Evolutionary conservation across 2,329 filamentous ascomycete genomes (phyloP), one percentile per base, ranked within the genome.

Genomic region (Stagonosporopsis tanaceti): DNA sequence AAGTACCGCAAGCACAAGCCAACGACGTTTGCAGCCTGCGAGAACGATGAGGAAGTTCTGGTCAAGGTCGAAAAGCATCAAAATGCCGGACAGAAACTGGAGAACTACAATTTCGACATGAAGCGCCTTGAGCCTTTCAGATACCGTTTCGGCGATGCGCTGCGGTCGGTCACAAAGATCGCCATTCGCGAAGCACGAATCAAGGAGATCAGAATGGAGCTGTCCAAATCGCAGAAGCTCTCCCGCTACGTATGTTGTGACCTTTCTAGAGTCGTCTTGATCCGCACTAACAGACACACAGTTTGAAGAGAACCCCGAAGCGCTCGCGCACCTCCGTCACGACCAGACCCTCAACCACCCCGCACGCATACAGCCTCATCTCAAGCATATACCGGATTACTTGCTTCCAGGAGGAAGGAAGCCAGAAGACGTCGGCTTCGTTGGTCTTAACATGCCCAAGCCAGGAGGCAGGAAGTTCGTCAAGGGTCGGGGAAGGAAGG

Each of bases 221-320:
- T 99, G 12, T 83, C 97, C 68, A 96, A 96, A 80, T 94, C 90
- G 64, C 94, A 98, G 72, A 97, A 97, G 78, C 81, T 99, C 22
- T 69, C 65, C 2, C 63, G 64, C 50, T 69, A 69, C 42, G 65
- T 69, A 69, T 25, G 64, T 65, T 14, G 5, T 11, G 14, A 9
- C 7, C 20, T 35, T 6, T n/a, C 14, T 27, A 6, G 3, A 34
- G 27, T 2, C 9, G n/a, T 9, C 11, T n/a, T 20, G 9, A 35
- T 12, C 9, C 30, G 6, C 12, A 20, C 62, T 70, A 59, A 71
- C 54, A 46, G 39, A 2, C 12, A 7, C 2, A 48, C 92, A 98
- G 81, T 99, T 98, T 71, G 95, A 98, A 74, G 95, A 99, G 77
- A 97, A 99, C 75, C 95, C 95, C 0, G 87, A 89, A 30, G 94